A percentile compares a stretch with the other conserved stretches of the same genome.
These are phyloP conservation scores for Penicillium egyptiacum DNA, from an alignment of 495 filamentous ascomycete species.

Conservation along the genomic window DNA sequence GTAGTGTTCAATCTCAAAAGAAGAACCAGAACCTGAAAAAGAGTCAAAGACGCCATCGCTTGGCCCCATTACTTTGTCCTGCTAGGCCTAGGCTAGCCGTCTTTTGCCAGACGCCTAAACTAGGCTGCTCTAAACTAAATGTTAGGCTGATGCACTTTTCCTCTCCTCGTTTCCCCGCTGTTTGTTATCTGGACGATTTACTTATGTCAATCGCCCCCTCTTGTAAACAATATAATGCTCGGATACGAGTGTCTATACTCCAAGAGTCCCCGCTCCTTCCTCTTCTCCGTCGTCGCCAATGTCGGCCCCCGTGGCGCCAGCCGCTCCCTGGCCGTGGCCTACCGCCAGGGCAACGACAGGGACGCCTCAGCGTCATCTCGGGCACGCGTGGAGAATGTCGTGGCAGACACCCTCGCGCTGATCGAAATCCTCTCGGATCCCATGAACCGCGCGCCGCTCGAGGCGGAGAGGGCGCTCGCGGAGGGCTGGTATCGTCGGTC, in stretches of 20 bases:
- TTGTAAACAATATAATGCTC: constrained; percentile 1
- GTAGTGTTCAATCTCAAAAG: background rate
- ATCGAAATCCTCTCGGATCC: constrained; percentile 20
- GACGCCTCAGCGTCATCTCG: background rate
- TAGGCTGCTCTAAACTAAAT: background rate
- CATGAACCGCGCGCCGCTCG: constrained; percentile 19
- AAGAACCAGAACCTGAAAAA: background rate
- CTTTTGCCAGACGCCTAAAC: constrained; percentile 4
- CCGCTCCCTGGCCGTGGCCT: constrained; percentile 21
- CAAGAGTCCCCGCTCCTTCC: constrained; percentile 18
- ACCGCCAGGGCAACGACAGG: constrained; percentile 18
- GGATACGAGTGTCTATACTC: constrained; percentile 15
- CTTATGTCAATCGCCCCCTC: background rate
- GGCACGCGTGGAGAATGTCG: constrained; percentile 9
- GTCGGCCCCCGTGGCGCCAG: constrained; percentile 21
- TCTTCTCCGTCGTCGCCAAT: constrained; percentile 23
- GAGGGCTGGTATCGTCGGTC: constrained; percentile 20
- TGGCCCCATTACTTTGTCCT: constrained; percentile 6
- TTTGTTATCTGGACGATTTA: constrained; percentile 7
- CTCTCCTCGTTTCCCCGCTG: background rate
- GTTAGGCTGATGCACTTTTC: constrained; percentile 5
- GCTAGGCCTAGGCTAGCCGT: constrained; percentile 6
- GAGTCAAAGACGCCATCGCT: constrained; percentile 2
- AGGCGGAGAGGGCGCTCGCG: constrained; percentile 16
- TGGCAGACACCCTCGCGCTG: constrained; percentile 19